phyloP scores from a whole-genome alignment of 345 rosid species.

The Pugionium dolabratum region DNA sequence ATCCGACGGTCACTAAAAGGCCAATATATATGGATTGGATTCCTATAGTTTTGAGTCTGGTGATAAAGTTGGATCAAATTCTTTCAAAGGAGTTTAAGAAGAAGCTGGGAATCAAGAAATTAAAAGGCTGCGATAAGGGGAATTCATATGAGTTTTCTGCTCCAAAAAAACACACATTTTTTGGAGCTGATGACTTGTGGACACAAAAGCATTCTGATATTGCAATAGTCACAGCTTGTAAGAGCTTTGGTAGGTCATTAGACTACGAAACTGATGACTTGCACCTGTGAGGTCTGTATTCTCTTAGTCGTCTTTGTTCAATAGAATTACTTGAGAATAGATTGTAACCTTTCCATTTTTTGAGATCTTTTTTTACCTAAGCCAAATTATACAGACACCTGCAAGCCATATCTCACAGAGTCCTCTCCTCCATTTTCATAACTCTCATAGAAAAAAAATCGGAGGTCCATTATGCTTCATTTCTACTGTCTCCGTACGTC shows the following conservation, averaged over 20 bases:
- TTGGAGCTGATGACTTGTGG: conserved; percentile 94
- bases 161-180: conserved; percentile 58
- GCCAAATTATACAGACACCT: conserved; percentile 25
- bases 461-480: conserved; percentile 20
- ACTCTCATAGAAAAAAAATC: conserved; percentile 3
- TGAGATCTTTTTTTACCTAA: conserved; percentile 5
- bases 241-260: conserved; percentile 69
- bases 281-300: conserved; percentile 90
- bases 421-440: conserved; percentile 22
- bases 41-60: conserved; percentile 71
- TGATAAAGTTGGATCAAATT: conserved; percentile 68
- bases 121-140: conserved; percentile 96
- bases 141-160: conserved; percentile 75
- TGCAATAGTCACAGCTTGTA: conserved; percentile 88
- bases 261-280: conserved; percentile 97
- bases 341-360: not conserved
- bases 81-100: conserved; percentile 76
- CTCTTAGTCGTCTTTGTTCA: conserved; percentile 30
- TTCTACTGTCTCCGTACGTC: conserved; percentile 27
- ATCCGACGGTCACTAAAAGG: too few relatives aligned
- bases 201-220: conserved; percentile 82
- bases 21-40: conserved; percentile 38
- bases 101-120: conserved; percentile 81
- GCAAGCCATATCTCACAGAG: conserved; percentile 3
- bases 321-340: conserved; percentile 2